Base-by-base conservation (phyloP, 495 filamentous ascomycete species). In the Niebla homalea region DNA sequence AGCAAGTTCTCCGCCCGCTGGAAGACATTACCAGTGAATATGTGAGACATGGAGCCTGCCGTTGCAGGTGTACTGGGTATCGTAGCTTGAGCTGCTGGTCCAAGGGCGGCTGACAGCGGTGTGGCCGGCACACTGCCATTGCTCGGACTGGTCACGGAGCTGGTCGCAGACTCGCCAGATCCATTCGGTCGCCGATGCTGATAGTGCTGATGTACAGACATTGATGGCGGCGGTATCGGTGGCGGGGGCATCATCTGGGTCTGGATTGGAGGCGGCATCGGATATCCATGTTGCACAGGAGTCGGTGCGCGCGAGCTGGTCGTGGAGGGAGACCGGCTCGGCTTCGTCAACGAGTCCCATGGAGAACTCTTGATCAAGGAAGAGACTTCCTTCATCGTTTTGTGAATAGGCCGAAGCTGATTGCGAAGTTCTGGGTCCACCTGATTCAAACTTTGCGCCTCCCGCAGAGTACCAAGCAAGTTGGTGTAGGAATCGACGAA, bases 31-130 rank as follows among this genome's bases (percentile, higher is more conserved):
- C 83, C 80, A 22, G 68, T 70, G 54, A 87, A 85, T 45, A 79
- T 79, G 23, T 72, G 71, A 51, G 78, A 74, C 40, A 72, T 67
- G 60, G 83, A 84, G 4, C 74, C 79, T 48, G 78, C 79, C 60
- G 75, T 84, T 48, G 80, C 78, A 21, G 85, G 84, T 0, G 83
- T 88, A 8, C 80, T 83, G 5, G 88, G 87, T 18, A 94, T 80
- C 1, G 89, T 95, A 2, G 89, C 87, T 62, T 92, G 86, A 15
- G 86, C 87, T 36, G 89, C 89, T 7, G 87, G 85, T 4, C 88
- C 88, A 4, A 94, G 74, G 14, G 88, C 88, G 15, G 88, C 88
- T 57, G 84, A 89, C 50, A 90, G 71, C 6, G 88, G 88, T 4
- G 80, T 84, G 4, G 80, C 71, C 29, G 77, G 79, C 10, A 81